Evolutionary conservation across 805 yeast species (phyloP), one percentile per base, ranked within the genome.

Genomic region (Saccharomycopsis guyanensis): DNA sequence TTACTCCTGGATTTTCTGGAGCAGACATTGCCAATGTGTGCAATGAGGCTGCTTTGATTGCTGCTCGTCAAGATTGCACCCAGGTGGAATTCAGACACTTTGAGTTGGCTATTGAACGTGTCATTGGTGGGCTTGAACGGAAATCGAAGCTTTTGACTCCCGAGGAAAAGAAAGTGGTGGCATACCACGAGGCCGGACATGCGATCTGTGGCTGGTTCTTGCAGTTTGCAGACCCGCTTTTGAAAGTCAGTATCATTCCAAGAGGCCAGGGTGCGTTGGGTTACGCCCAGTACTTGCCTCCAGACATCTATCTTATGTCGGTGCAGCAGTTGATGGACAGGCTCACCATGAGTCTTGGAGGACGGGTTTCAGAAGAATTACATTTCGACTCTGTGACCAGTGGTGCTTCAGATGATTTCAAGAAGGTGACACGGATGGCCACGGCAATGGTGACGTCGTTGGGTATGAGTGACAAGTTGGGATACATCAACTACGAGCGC

Each of bases 111-210:
- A 86, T 88, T 61, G 97, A 89, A 65, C 78, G 96, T 59, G 96
- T 88, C 40, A 80, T 88, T 66, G 96, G 94, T 8, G 97, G 97
- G n/a, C 68, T 89, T 39, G 96, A 88, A 62, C 82, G 83, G 65
- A 86, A 86, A 60, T 78, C 93, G 0, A 77, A 81, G 60, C 79
- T 89, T 6, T 69, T 88, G 43, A 78, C 86, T 4, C 80, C 82
- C 7, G 86, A 82, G 31, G 95, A 89, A 63, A 85, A 86, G 69
- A 77, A 70, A 54, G 76, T 85, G 27, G 96, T 88, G 42, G 96
- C 96, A 0, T 88, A 85, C 61, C 97, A 88, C 64, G 97, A 88
- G 66, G 97, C 97, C 1, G 97, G 97, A 0, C 97, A 88, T 63
- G 97, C 97, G 3, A 82, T 88, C 41, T 85, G 96, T 65, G 97